These are phyloP conservation scores for Teunomyces aglyptinius DNA, from an alignment of 805 yeast species.

Conservation along the genomic window DNA sequence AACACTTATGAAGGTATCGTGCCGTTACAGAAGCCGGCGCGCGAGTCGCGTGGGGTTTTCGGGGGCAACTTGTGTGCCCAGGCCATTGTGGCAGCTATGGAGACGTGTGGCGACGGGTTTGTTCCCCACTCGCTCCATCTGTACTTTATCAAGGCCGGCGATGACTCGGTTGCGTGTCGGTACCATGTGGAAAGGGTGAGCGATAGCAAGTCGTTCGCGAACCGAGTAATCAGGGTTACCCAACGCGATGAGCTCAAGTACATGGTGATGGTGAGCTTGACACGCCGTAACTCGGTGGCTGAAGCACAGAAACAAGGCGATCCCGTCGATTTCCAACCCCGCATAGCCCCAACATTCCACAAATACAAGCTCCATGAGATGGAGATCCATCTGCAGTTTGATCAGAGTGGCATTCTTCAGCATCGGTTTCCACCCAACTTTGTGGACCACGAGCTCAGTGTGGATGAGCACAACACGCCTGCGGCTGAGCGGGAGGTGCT, in stretches of 20 bases:
- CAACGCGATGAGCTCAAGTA: conserved; percentile 32
- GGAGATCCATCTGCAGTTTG: conserved; percentile 13
- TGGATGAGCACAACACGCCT: conserved; percentile 19
- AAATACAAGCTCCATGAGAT: conserved; percentile 21
- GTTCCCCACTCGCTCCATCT: conserved; percentile 44
- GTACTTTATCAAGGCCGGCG: conserved; percentile 39
- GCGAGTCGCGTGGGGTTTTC: conserved; percentile 33
- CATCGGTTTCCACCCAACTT: conserved; percentile 31
- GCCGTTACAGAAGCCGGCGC: conserved; percentile 21
- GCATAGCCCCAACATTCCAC: conserved; percentile 21
- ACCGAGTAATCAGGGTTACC: conserved; percentile 27
- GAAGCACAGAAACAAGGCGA: conserved; percentile 5
- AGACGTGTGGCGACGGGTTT: conserved; percentile 22
- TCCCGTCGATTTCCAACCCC: conserved; percentile 24
- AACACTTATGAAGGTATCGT: conserved; percentile 13
- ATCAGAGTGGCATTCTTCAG: conserved; percentile 15
- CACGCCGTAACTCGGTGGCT: conserved; percentile 27
- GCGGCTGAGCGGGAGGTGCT: conserved; percentile 32
- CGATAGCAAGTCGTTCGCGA: conserved; percentile 36
- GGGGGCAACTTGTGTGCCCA: conserved; percentile 41
- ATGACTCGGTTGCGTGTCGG: conserved; percentile 25
- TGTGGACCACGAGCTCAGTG: conserved; percentile 18
- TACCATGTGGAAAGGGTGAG: conserved; percentile 35
- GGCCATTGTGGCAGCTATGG: conserved; percentile 36
- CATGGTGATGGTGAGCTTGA: conserved; percentile 35